Conservation (phyloP, 192 early-diverging fungal genomes). For the Umbelopsis vinacea region DNA sequence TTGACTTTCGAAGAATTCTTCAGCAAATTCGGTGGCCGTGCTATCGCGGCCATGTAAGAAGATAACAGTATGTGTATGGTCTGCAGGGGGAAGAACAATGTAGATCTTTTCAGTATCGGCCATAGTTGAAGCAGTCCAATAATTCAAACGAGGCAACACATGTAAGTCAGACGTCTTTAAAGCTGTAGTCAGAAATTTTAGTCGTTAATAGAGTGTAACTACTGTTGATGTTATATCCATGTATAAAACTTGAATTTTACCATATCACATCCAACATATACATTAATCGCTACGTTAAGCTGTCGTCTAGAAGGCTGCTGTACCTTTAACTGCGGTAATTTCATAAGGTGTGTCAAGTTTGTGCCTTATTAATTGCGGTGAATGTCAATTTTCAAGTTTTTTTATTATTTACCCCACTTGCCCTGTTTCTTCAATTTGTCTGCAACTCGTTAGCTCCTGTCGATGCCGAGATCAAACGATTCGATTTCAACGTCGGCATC, state of each 20-base stretch:
- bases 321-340: no score
- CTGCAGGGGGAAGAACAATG: not conserved
- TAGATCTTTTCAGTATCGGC: not conserved
- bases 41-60: conserved; percentile 18
- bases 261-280: no score
- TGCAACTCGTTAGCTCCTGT: not conserved
- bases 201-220: no score
- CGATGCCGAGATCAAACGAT: conserved; percentile 21
- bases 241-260: no score
- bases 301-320: no score
- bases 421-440: not conserved
- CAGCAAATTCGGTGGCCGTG: conserved; percentile 10
- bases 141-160: not conserved
- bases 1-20: conserved; percentile 17
- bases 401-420: not conserved
- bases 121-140: not conserved
- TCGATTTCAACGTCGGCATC: conserved; percentile 7
- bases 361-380: not conserved
- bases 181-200: no score
- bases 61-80: conserved; percentile 14
- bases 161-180: no score
- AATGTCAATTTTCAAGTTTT: not conserved
- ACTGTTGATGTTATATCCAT: no score
- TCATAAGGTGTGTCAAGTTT: no score
- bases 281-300: no score